Percentiles rank a stretch among this genome's conserved stretches.
phyloP scores from a whole-genome alignment of 2,329 filamentous ascomycete species.

The Rhynchosporium agropyri region DNA sequence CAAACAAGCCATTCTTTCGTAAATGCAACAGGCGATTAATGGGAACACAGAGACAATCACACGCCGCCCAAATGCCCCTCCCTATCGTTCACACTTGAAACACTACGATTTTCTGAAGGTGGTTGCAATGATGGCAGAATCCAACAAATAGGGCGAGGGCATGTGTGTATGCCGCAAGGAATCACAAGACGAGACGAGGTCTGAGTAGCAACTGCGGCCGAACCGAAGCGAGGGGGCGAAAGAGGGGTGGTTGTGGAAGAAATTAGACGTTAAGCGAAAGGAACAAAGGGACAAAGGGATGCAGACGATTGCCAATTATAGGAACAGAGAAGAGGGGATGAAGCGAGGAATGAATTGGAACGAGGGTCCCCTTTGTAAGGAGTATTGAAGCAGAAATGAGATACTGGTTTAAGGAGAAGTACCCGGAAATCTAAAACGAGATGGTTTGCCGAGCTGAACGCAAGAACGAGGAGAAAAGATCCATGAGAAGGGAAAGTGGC shows the following conservation, averaged over 20 bases:
- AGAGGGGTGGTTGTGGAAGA: neutral
- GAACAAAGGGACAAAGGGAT: slow-evolving; percentile 5
- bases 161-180: neutral
- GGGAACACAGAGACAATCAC: too few species aligned
- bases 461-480: neutral
- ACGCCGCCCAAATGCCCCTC: too few species aligned
- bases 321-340: neutral
- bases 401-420: neutral
- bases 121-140: neutral
- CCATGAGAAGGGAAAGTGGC: too few species aligned
- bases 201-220: neutral
- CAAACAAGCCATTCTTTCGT: too few species aligned
- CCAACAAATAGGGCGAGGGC: neutral
- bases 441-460: too few species aligned
- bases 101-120: too few species aligned
- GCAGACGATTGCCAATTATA: slow-evolving; percentile 1
- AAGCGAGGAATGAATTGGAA: slow-evolving; percentile 7
- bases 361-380: neutral
- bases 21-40: too few species aligned
- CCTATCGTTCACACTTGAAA: too few species aligned
- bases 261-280: neutral
- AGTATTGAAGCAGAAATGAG: slow-evolving; percentile 10
- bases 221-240: slow-evolving; percentile 2
- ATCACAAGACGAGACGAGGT: slow-evolving; percentile 7
- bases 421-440: neutral